Conservation (phyloP, 441 rosid genomes). For the Adansonia grandidieri region DNA sequence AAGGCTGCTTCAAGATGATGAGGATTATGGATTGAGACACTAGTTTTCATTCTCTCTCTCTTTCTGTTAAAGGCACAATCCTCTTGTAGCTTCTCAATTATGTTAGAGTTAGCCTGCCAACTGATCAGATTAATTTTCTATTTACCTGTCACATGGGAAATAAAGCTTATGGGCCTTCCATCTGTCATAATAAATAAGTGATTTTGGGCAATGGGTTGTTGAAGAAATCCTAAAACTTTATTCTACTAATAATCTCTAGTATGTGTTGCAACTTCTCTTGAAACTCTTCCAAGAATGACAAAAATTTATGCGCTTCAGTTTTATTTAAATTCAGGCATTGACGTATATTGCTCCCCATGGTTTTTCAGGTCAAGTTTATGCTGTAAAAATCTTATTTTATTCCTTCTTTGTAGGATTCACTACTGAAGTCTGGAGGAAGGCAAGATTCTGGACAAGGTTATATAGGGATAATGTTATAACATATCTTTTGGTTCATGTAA, state of each 20-base stretch:
- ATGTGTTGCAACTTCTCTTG: background rate
- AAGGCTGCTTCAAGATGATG: background rate
- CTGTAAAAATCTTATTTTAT: conserved; percentile 13
- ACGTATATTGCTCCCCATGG: background rate
- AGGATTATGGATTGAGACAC: background rate
- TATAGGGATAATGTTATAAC: conserved; percentile 17
- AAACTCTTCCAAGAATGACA: background rate
- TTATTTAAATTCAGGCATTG: conserved; percentile 4
- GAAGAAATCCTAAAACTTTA: conserved; percentile 1
- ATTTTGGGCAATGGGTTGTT: background rate
- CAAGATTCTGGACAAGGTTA: conserved; percentile 57
- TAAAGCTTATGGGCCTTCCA: background rate
- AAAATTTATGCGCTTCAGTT: background rate
- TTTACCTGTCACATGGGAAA: background rate
- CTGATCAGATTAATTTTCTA: background rate
- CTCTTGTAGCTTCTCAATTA: conserved; percentile 12
- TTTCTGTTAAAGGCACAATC: background rate
- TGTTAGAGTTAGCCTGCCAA: conserved; percentile 8
- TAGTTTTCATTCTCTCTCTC: background rate
- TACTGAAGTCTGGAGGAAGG: conserved; percentile 45
- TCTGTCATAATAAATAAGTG: background rate
- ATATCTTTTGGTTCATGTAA: background rate
- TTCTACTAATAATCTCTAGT: background rate
- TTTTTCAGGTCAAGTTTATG: conserved; percentile 8
- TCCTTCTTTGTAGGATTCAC: conserved; percentile 66